Base-by-base conservation (phyloP, 2,329 filamentous ascomycete genomes). In the Karstenula rhodostoma region DNA sequence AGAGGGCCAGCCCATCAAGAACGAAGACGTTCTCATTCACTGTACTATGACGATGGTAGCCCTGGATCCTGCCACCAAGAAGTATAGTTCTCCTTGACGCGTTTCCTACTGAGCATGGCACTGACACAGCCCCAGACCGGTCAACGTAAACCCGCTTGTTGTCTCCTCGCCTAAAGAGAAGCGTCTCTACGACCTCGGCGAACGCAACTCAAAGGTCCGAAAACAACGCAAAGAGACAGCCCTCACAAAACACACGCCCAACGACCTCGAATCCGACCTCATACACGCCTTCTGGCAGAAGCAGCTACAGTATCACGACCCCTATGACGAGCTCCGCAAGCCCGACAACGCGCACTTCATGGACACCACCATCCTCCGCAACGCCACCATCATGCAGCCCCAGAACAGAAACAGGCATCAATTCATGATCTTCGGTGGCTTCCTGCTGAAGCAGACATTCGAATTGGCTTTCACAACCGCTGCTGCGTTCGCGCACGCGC, bases 41-140 rank as follows among this genome's bases (percentile, higher is more conserved):
- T 91, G 89, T 75, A 86, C 88, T 7, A 92, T 92, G 70, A 92
- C 90, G 0, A 92, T 93, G 90, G 90, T 92, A 0, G 90, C 89
- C 1, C 79, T 92, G 12, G 87, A 92, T 67, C 89, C 89, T 1
- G 79, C 71, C 4, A 92, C 89, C 1, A 90, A 89, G 76, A 89
- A 85, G 80, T 85, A 73, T 7, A 58, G 19, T 1, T 33, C 56
- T 59, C 23, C 61, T 40, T 10, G 7, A 44, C 19, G 12, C 10
- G 10, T 12, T 17, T 10, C 13, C 22, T n/a, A 40, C 5, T 1
- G 15, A 12, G 46, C 17, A 22, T 43, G 27, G 9, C 23, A 48
- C 37, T 65, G 46, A 64, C 51, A 35, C 54, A 60, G 19, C 9
- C 19, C 22, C 54, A 86, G 83, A 61, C 86, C 89, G 0, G 85